phyloP scores from a whole-genome alignment of 495 filamentous ascomycete species.

The Penicillium lagena region DNA sequence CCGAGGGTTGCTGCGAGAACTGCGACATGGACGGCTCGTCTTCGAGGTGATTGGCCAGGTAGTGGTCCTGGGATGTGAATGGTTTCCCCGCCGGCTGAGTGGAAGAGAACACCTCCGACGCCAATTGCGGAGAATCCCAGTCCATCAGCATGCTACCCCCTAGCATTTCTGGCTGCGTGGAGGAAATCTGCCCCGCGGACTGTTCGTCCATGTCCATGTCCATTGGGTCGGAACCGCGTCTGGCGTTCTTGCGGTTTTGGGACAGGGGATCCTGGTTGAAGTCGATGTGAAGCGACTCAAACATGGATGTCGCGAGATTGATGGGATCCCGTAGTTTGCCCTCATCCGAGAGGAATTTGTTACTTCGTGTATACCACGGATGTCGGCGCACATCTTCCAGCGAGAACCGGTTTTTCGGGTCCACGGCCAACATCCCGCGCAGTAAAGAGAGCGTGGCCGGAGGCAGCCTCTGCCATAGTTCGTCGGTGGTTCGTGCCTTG shows the following conservation, averaged over 20 bases:
- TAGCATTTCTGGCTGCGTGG: constrained; percentile 77
- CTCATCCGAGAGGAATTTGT: constrained; percentile 64
- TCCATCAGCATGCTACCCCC: constrained; percentile 65
- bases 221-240: constrained; percentile 34
- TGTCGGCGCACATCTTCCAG: constrained; percentile 85
- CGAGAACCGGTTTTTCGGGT: constrained; percentile 69
- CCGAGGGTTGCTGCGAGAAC: constrained; percentile 75
- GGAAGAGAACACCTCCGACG: constrained; percentile 46
- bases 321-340: constrained; percentile 76
- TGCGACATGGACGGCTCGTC: constrained; percentile 91
- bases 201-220: constrained; percentile 45
- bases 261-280: constrained; percentile 63
- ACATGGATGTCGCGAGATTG: constrained; percentile 82
- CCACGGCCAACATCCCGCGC: constrained; percentile 86
- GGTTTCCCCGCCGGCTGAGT: constrained; percentile 40
- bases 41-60: constrained; percentile 57
- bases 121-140: constrained; percentile 59
- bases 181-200: constrained; percentile 37
- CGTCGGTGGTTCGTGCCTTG: constrained; percentile 72
- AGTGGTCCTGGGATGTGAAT: constrained; percentile 22
- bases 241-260: constrained; percentile 30
- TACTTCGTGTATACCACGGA: constrained; percentile 88
- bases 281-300: constrained; percentile 87
- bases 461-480: constrained; percentile 80
- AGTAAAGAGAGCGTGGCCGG: constrained; percentile 75